phyloP scores from a whole-genome alignment of 2,329 filamentous ascomycete species.

The Claviceps spartinae region DNA sequence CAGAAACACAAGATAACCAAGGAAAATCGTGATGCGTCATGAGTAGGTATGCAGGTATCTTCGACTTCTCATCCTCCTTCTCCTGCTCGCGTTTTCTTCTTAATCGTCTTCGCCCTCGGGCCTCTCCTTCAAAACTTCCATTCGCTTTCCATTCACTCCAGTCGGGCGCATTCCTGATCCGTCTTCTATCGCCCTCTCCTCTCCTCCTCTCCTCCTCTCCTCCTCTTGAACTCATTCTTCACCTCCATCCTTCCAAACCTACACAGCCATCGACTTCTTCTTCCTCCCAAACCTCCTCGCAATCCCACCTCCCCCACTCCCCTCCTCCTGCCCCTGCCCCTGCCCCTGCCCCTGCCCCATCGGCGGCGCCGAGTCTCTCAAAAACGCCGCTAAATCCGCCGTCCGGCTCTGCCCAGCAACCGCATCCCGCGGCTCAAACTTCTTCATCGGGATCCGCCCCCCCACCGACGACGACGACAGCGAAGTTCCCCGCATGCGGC shows the following conservation, averaged over 20 bases:
- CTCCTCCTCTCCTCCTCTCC: neutral
- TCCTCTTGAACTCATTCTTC: neutral
- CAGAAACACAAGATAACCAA: too few relatives aligned
- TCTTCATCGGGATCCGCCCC: slow-evolving; percentile 39
- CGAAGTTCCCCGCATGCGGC: slow-evolving; percentile 10
- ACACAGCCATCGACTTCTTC: slow-evolving; percentile 28
- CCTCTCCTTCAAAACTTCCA: too few relatives aligned
- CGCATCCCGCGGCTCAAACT: slow-evolving; percentile 43
- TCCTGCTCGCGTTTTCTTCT: too few relatives aligned
- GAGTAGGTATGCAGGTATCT: too few relatives aligned
- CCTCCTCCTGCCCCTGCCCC: slow-evolving; percentile 21
- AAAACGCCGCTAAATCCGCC: slow-evolving; percentile 58
- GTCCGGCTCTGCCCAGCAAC: slow-evolving; percentile 39
- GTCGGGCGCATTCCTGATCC: too few relatives aligned
- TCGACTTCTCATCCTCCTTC: too few relatives aligned
- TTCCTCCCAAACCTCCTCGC: slow-evolving; percentile 36
- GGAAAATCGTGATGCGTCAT: too few relatives aligned
- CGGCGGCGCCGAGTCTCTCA: slow-evolving; percentile 55
- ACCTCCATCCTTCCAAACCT: neutral
- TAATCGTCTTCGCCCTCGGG: too few relatives aligned
- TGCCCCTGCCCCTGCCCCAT: slow-evolving; percentile 10
- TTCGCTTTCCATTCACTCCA: too few relatives aligned
- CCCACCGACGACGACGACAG: slow-evolving; percentile 14
- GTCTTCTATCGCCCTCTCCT: too few relatives aligned
- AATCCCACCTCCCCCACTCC: slow-evolving; percentile 22